These are phyloP conservation scores for Juglanconis oblonga DNA, from an alignment of 2,329 filamentous ascomycete genomes.

Conservation along the genomic window DNA sequence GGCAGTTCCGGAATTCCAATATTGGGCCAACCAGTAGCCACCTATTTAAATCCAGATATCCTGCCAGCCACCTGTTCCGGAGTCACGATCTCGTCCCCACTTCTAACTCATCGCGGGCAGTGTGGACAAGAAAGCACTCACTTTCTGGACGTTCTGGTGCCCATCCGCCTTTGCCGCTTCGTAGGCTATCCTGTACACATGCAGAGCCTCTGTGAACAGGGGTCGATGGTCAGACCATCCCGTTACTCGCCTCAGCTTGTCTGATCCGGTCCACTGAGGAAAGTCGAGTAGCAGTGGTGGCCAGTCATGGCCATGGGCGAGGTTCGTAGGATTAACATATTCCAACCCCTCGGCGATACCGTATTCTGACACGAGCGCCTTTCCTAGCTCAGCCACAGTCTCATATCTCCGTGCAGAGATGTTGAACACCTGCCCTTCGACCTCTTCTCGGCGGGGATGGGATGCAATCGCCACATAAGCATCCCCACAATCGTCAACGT, in stretches of 20 bases:
- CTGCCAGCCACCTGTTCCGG: no score
- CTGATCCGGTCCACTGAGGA: conserved; percentile 41
- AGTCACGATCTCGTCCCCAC: no score
- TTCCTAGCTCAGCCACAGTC: conserved; percentile 36
- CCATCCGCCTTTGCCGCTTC: conserved; percentile 27
- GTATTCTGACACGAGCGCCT: conserved; percentile 39
- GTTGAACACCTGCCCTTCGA: conserved; percentile 42
- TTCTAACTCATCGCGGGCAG: not conserved
- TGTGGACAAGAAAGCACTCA: not conserved
- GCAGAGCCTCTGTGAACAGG: conserved; percentile 35
- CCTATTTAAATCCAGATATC: no score
- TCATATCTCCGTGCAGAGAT: conserved; percentile 43
- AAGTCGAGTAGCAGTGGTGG: conserved; percentile 31
- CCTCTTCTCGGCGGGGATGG: conserved; percentile 27
- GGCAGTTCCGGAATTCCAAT: no score
- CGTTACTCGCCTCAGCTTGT: conserved; percentile 36
- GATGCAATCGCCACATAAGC: conserved; percentile 44
- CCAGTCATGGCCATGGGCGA: conserved; percentile 6
- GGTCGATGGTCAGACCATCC: conserved; percentile 37
- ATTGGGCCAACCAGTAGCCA: no score
- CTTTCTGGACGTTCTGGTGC: conserved; percentile 8
- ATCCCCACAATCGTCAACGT: conserved; percentile 48
- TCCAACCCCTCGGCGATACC: conserved; percentile 29
- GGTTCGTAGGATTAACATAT: conserved; percentile 23
- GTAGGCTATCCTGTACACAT: conserved; percentile 36